phyloP scores from a whole-genome alignment of 768 basidiomycete species.

The Steccherinum ochraceum region DNA sequence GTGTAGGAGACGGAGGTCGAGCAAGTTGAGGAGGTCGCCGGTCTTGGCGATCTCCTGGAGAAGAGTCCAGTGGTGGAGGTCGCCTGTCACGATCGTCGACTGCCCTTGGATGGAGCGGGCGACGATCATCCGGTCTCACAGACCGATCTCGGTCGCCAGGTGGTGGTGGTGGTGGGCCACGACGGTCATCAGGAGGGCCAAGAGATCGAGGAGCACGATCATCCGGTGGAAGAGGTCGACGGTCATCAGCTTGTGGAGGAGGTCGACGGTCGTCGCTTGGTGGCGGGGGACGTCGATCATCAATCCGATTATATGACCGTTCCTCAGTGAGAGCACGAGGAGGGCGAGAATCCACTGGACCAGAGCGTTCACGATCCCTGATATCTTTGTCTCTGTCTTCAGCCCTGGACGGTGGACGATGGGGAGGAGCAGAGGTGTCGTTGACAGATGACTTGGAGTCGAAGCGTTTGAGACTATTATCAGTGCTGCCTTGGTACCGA shows the following conservation, averaged over 20 bases:
- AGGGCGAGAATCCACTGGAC: constrained; percentile 15
- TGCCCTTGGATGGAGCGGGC: not conserved
- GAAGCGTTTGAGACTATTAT: constrained; percentile 23
- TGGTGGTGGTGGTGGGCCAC: constrained; percentile 6
- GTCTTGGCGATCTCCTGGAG: not conserved
- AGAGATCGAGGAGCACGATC: constrained; percentile 3
- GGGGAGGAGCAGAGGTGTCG: constrained; percentile 1
- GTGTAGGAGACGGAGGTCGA: not conserved
- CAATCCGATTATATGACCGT: constrained; percentile 4
- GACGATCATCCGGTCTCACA: not conserved
- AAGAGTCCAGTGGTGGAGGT: not conserved
- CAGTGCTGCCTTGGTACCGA: constrained; percentile 40
- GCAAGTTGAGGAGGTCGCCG: not conserved
- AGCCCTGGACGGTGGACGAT: no score
- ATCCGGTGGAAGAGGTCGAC: constrained; percentile 6
- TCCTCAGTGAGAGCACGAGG: constrained; percentile 17
- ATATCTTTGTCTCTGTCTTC: no score
- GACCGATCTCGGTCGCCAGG: not conserved
- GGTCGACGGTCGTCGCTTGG: constrained; percentile 3
- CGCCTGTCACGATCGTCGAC: not conserved
- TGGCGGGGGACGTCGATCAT: constrained; percentile 12
- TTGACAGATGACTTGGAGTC: constrained; percentile 21
- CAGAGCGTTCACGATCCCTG: constrained; percentile 15
- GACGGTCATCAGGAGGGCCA: constrained; percentile 1
- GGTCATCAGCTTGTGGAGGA: constrained; percentile 5